Evolutionary conservation across 345 rosid genomes (phyloP).

Genomic region (Arabidopsis suecica): DNA sequence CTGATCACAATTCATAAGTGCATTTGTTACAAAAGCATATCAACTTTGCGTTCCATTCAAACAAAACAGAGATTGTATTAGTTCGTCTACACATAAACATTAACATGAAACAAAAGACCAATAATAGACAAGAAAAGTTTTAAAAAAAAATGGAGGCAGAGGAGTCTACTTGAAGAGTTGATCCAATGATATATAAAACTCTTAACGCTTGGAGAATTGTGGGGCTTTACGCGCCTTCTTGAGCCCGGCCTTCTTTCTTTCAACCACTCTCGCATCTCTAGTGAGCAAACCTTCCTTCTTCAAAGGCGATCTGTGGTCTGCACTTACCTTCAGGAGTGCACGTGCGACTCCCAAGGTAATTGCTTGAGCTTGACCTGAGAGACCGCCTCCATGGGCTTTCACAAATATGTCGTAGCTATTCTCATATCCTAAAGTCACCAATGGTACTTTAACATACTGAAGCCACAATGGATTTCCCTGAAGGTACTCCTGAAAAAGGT

Average conservation of each 20-base stretch:
- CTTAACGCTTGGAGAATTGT: conserved; percentile 85
- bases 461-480: conserved; percentile 98
- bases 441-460: conserved; percentile 80
- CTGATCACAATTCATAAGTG: neutral
- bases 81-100: conserved; percentile 34
- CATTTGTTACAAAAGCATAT: neutral
- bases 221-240: conserved; percentile 98
- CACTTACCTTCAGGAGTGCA: conserved; percentile 82
- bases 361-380: conserved; percentile 97
- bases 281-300: conserved; percentile 85
- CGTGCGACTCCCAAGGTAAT: conserved; percentile 90
- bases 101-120: conserved; percentile 17
- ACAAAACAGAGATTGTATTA: neutral
- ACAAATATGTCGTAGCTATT: conserved; percentile 83
- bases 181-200: conserved; percentile 22
- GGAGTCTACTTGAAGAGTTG: conserved; percentile 19
- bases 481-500: conserved; percentile 74
- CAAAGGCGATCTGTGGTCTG: conserved; percentile 70
- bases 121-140: conserved; percentile 4
- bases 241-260: conserved; percentile 95
- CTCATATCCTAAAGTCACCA: conserved; percentile 84
- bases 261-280: conserved; percentile 86
- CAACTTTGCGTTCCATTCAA: conserved; percentile 21
- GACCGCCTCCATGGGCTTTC: conserved; percentile 96
- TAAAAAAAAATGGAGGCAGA: conserved; percentile 5